Evolutionary conservation across 139 green algal genomes (phyloP).

Genomic region (Chlorella sp.): DNA sequence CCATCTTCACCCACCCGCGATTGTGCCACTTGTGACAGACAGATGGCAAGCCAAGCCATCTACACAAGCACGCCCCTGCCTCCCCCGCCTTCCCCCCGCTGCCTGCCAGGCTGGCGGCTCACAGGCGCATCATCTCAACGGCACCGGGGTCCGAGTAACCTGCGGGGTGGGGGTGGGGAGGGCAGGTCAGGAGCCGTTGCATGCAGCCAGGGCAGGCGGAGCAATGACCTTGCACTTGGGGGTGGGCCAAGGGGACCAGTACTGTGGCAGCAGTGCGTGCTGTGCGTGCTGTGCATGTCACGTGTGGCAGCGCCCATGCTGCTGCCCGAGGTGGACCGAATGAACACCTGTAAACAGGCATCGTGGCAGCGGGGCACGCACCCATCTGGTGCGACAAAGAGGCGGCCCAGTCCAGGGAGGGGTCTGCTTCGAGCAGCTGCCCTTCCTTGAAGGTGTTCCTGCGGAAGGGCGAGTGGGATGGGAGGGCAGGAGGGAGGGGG

Average conservation of each 20-base stretch:
- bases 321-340: too few species aligned
- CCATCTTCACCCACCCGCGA: neutral
- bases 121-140: conserved; percentile 96
- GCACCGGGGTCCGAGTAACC: conserved; percentile 70
- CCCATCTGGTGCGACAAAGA: conserved; percentile 98
- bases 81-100: too few species aligned
- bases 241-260: too few species aligned
- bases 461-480: neutral
- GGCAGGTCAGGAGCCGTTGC: neutral
- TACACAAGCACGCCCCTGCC: too few species aligned
- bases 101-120: neutral
- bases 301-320: too few species aligned
- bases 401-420: conserved; percentile 91
- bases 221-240: too few species aligned
- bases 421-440: conserved; percentile 65
- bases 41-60: too few species aligned
- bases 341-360: too few species aligned
- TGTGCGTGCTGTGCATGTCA: too few species aligned
- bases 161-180: neutral
- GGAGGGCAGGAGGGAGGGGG: too few species aligned
- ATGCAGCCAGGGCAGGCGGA: too few species aligned
- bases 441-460: conserved; percentile 69
- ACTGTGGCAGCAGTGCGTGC: too few species aligned
- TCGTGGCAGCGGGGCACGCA: neutral
- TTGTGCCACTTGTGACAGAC: neutral